phyloP scores from a whole-genome alignment of 1,139 yeast genomes.

The Diutina neorugosa region DNA sequence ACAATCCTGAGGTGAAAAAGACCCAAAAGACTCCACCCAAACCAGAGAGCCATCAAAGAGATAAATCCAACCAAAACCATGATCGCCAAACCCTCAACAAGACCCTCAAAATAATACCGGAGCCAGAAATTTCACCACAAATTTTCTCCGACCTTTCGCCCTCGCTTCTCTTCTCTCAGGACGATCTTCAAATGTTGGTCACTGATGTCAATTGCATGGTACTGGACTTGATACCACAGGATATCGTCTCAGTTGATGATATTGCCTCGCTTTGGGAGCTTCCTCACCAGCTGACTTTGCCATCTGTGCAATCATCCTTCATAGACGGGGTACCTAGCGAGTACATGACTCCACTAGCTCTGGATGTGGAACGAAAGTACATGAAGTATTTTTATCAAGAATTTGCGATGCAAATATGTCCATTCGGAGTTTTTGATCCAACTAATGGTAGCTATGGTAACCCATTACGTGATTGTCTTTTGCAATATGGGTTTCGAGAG shows the following conservation, averaged over 20 bases:
- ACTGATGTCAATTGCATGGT: slow-evolving; percentile 2
- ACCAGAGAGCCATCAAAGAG: not conserved
- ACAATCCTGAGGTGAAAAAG: not conserved
- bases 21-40: not conserved
- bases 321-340: not conserved
- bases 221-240: not conserved
- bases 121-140: not conserved
- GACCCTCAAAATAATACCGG: not conserved
- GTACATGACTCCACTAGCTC: not conserved
- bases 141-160: not conserved
- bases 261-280: not conserved
- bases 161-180: not conserved
- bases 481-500: slow-evolving; percentile 47
- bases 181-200: not conserved
- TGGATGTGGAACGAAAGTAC: slow-evolving; percentile 25
- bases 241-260: not conserved
- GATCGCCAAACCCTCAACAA: not conserved
- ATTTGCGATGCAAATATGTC: slow-evolving; percentile 47
- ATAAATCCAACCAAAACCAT: not conserved
- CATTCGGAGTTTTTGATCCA: slow-evolving; percentile 42
- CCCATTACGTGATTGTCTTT: slow-evolving; percentile 54
- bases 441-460: slow-evolving; percentile 22
- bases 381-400: slow-evolving; percentile 46
- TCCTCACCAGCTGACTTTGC: not conserved
- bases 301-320: not conserved